Base-by-base conservation (phyloP, 2,329 filamentous ascomycete species). In the Claviceps arundinis region DNA sequence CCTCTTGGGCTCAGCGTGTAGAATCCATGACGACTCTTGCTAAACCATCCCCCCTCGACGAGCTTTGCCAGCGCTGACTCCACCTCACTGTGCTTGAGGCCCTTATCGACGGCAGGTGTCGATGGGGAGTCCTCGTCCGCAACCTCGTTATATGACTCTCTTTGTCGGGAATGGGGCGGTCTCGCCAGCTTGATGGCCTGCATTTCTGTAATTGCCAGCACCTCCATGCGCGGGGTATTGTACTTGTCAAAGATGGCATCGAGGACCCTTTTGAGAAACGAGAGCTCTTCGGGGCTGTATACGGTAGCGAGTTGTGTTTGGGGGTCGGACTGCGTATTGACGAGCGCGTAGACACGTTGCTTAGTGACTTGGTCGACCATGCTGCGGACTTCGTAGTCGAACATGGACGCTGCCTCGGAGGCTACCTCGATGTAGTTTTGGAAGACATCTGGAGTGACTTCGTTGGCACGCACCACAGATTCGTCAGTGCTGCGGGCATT, bases 161-260 rank as follows among this genome's bases (percentile, higher is more conserved):
- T 66, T 22, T 66, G 61, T 51, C 60, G 57, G 47, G 67, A 65
- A 24, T 74, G 65, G 37, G 80, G 77, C 48, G 54, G 54, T 37
- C 78, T 70, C 9, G 80, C 73, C 47, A 94, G 70, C 59, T 87
- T 83, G 50, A 86, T 73, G 3, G 90, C 90, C 61, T 95, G 83
- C 65, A 89, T 88, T 45, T 80, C 77, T 13, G 81, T 85, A 3
- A 97, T 72, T 3, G 87, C 89, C 78, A 96, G 84, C 26, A 89
- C 78, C 68, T 98, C 91, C 61, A 82, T 80, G n/a, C 81, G 75
- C 8, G 74, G 76, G 0, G 83, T 88, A 63, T 97, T 97, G 70
- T 89, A 82, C 19, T 80, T 85, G 57, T 94, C 88, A 64, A 97
- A 98, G 80, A 98, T 95, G 59, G 79, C 82, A 65, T 96, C 90